Percentiles rank a stretch among this genome's conserved stretches.
phyloP scores from a whole-genome alignment of 805 yeast species.

The Saccharomyces mikatae region DNA sequence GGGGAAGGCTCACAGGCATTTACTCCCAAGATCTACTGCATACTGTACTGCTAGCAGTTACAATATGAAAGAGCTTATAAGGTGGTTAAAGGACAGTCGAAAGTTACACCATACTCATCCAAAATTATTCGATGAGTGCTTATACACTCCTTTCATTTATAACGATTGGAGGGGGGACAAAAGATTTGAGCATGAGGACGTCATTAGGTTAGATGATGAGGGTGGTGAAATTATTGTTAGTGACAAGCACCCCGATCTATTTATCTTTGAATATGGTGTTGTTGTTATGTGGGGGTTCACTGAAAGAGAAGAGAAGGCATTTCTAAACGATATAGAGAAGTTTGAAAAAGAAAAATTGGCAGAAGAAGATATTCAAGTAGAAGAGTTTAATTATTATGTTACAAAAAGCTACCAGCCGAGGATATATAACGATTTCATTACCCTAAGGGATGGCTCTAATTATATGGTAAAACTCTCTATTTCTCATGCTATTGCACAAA shows the following conservation, averaged over 20 bases:
- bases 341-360: slow-evolving; percentile 90
- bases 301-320: slow-evolving; percentile 70
- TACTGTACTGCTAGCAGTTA: slow-evolving; percentile 94
- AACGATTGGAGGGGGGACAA: slow-evolving; percentile 66
- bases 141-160: slow-evolving; percentile 81
- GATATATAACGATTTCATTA: slow-evolving; percentile 89
- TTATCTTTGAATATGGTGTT: slow-evolving; percentile 94
- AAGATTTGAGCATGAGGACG: slow-evolving; percentile 35
- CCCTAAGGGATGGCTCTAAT: slow-evolving; percentile 78
- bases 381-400: slow-evolving; percentile 90
- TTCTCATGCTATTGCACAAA: slow-evolving; percentile 92
- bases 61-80: slow-evolving; percentile 73
- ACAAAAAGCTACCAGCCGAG: slow-evolving; percentile 93
- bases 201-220: slow-evolving; percentile 77
- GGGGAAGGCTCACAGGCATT: slow-evolving; percentile 65
- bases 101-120: slow-evolving; percentile 72
- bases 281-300: slow-evolving; percentile 94
- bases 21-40: slow-evolving; percentile 89
- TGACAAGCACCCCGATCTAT: slow-evolving; percentile 66
- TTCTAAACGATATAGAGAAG: slow-evolving; percentile 74
- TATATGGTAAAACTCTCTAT: slow-evolving; percentile 89
- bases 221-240: slow-evolving; percentile 93
- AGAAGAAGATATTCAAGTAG: slow-evolving; percentile 75
- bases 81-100: slow-evolving; percentile 78
- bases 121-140: slow-evolving; percentile 85